A percentile compares a stretch with the other conserved stretches of the same genome.
These are phyloP conservation scores for Trichomonas vaginalis DNA, from an alignment of 208 protist species.

Conservation along the genomic window DNA sequence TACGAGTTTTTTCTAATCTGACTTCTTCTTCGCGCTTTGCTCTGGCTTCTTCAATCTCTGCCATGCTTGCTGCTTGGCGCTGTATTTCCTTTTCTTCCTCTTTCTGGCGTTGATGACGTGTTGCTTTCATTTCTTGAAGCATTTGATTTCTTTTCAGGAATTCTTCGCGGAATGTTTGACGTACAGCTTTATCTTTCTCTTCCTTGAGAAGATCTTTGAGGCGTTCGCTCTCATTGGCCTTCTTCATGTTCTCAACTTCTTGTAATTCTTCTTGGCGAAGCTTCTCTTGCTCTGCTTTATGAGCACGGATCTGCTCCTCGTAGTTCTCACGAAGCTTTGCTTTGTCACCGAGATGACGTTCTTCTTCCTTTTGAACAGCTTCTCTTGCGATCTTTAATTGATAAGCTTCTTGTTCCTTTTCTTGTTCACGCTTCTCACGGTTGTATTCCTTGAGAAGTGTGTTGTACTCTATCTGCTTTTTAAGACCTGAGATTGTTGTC, in stretches of 20 bases:
- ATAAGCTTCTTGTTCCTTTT: background rate
- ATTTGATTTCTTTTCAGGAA: background rate
- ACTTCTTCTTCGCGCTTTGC: background rate
- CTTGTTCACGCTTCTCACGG: background rate
- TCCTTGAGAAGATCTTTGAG: background rate
- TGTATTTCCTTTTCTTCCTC: background rate
- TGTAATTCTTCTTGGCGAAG: background rate
- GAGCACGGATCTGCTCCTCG: background rate
- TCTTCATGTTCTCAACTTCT: background rate
- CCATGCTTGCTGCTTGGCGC: background rate
- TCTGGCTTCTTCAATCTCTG: background rate
- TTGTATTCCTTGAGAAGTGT: background rate
- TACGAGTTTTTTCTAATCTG: background rate
- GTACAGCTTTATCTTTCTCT: background rate
- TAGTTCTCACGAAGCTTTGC: background rate
- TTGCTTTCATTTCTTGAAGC: background rate
- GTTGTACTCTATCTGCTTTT: background rate
- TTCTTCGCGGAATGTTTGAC: background rate
- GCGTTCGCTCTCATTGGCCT: background rate
- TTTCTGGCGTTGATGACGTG: background rate
- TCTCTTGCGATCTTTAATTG: background rate
- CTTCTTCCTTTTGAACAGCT: background rate
- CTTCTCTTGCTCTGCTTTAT: background rate
- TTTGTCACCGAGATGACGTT: background rate
- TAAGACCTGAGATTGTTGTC: background rate